A percentile compares a stretch with the other conserved stretches of the same genome.
Evolutionary conservation across 805 yeast species (phyloP).

Genomic region (Pichia manshurica): DNA sequence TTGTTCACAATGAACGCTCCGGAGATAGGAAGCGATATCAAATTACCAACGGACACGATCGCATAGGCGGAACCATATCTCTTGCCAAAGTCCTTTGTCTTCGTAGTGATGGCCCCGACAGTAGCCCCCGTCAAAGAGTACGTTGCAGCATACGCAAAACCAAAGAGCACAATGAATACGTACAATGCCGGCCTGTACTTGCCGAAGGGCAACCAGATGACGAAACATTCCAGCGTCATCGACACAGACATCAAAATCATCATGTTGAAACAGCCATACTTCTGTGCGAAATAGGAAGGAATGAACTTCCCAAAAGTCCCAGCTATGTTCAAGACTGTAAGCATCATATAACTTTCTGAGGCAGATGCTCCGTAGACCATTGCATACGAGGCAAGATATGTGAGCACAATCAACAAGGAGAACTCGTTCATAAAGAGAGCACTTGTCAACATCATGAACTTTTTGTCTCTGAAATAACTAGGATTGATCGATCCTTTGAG

Average conservation of each 20-base stretch:
- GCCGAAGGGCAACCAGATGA: constrained; percentile 66
- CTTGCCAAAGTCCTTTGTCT: constrained; percentile 56
- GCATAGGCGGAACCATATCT: constrained; percentile 64
- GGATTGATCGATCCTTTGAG: constrained; percentile 33
- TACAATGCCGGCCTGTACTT: constrained; percentile 36
- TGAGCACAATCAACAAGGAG: constrained; percentile 41
- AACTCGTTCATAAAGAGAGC: constrained; percentile 42
- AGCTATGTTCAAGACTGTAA: constrained; percentile 41
- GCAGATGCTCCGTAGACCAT: constrained; percentile 41
- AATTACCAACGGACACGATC: constrained; percentile 44
- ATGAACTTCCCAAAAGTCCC: constrained; percentile 36
- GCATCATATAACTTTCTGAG: constrained; percentile 39
- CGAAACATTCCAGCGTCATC: constrained; percentile 41
- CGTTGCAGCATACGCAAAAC: constrained; percentile 54
- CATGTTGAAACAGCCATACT: constrained; percentile 48
- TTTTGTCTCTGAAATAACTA: constrained; percentile 36
- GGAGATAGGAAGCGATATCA: constrained; percentile 44
- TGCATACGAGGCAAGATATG: constrained; percentile 51
- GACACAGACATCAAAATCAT: constrained; percentile 42
- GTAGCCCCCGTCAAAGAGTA: constrained; percentile 62
- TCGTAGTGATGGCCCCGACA: constrained; percentile 48
- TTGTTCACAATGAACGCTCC: constrained; percentile 34
- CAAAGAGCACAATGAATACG: constrained; percentile 47
- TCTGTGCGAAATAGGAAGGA: constrained; percentile 31
- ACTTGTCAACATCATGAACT: constrained; percentile 35